Evolutionary conservation across 345 rosid species (phyloP).

Genomic region (Bruguiera gymnorhiza): DNA sequence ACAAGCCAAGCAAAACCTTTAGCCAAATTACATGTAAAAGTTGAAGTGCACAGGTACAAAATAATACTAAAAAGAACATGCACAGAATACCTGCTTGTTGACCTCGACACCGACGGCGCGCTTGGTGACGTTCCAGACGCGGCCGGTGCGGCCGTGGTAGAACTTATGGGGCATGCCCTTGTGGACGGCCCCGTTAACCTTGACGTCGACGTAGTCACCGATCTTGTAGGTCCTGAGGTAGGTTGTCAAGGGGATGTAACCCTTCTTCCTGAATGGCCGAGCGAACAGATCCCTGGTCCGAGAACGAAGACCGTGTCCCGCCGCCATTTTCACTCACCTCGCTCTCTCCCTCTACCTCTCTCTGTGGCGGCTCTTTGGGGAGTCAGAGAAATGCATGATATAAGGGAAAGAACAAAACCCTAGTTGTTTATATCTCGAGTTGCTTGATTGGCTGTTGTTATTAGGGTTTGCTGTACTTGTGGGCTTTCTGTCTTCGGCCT

Average conservation of each 20-base stretch:
- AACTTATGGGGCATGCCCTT: conserved; percentile 87
- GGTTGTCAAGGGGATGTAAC: conserved; percentile 64
- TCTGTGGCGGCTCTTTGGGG: no score
- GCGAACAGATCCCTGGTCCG: conserved; percentile 66
- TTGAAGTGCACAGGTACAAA: no score
- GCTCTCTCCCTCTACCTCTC: background rate
- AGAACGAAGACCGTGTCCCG: conserved; percentile 65
- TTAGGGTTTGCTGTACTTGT: no score
- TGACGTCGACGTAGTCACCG: conserved; percentile 63
- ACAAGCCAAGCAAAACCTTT: no score
- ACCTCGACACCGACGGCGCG: conserved; percentile 77
- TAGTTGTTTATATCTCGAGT: no score
- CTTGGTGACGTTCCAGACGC: conserved; percentile 77
- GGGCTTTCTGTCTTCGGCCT: no score
- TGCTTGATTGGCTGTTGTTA: no score
- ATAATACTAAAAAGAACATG: background rate
- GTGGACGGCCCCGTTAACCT: conserved; percentile 75
- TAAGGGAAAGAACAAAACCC: no score
- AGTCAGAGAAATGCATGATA: no score
- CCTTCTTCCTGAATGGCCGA: conserved; percentile 75
- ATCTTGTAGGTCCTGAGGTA: conserved; percentile 61
- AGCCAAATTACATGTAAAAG: no score
- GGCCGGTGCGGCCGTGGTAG: conserved; percentile 81
- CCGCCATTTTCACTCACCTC: conserved; percentile 45
- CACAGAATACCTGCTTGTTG: conserved; percentile 58